phyloP scores from a whole-genome alignment of 495 filamentous ascomycete genomes.

The Hypoxylon subgilvum region DNA sequence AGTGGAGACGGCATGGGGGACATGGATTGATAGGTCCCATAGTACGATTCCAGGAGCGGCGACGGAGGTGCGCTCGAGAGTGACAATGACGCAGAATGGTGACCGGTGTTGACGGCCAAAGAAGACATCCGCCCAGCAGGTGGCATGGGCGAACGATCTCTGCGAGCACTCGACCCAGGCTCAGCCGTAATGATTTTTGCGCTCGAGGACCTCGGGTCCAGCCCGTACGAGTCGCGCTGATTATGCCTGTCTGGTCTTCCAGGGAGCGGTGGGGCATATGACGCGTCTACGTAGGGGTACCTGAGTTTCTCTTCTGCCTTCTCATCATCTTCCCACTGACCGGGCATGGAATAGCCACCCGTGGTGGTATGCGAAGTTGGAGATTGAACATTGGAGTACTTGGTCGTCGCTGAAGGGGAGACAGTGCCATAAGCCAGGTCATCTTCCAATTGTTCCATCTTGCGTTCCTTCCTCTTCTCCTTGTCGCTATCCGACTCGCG shows the following conservation, averaged over 20 bases:
- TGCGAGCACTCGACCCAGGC: constrained; percentile 36
- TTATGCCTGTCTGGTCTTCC: constrained; percentile 12
- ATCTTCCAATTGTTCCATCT: constrained; percentile 49
- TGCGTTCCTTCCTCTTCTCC: constrained; percentile 30
- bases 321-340: constrained; percentile 58
- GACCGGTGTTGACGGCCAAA: constrained; percentile 51
- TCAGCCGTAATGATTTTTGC: constrained; percentile 48
- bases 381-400: constrained; percentile 32
- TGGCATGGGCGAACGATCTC: constrained; percentile 54
- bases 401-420: constrained; percentile 3
- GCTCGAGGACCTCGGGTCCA: constrained; percentile 34
- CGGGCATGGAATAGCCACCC: constrained; percentile 55
- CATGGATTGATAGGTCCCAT: constrained; percentile 92
- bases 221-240: constrained; percentile 41
- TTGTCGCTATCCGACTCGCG: constrained; percentile 30
- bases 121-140: constrained; percentile 57
- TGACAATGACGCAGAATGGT: constrained; percentile 47
- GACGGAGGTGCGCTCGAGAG: constrained; percentile 71
- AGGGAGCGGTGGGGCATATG: constrained; percentile 16
- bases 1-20: constrained; percentile 90
- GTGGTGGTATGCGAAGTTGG: constrained; percentile 39
- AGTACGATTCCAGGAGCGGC: constrained; percentile 89
- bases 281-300: constrained; percentile 48
- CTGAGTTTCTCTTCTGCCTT: constrained; percentile 51
- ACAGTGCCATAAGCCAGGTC: constrained; percentile 54